Percentiles rank a stretch among this genome's conserved stretches.
Evolutionary conservation across 345 rosid species (phyloP).

Genomic region (Brassica incana): DNA sequence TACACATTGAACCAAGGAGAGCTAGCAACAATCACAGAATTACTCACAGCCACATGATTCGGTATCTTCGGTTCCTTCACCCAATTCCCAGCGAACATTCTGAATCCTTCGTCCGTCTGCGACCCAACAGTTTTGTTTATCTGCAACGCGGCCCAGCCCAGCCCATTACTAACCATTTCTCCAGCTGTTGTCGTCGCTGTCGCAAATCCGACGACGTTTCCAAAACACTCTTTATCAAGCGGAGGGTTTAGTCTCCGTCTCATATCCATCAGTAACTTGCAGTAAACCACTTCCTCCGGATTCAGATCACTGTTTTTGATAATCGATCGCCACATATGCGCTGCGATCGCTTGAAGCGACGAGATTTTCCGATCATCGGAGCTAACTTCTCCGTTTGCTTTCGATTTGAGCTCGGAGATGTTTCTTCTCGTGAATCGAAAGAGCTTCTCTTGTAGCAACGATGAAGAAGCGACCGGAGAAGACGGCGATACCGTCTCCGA

Average conservation of each 20-base stretch:
- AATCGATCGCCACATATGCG: not conserved
- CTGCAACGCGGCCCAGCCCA: not conserved
- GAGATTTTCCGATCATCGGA: not conserved
- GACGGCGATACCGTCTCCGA: not conserved
- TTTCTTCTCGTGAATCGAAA: not conserved
- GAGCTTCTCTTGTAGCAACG: not conserved
- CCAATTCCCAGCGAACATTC: not conserved
- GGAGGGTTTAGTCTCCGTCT: too few relatives aligned
- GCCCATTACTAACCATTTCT: not conserved
- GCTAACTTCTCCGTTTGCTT: not conserved
- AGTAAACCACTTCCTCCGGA: not conserved
- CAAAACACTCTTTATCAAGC: too few relatives aligned
- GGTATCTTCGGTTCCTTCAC: not conserved
- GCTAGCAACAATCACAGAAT: not conserved
- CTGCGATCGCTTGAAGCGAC: not conserved
- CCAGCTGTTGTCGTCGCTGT: not conserved
- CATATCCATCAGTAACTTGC: not conserved
- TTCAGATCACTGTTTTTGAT: not conserved
- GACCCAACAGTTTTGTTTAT: not conserved
- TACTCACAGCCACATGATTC: not conserved
- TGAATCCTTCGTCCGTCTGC: not conserved
- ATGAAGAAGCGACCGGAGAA: not conserved
- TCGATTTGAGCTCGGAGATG: not conserved
- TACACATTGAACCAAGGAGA: slow-evolving; percentile 1
- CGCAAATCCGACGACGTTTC: not conserved